phyloP scores from a whole-genome alignment of 2,329 filamentous ascomycete species.

The Penicillium sp. region DNA sequence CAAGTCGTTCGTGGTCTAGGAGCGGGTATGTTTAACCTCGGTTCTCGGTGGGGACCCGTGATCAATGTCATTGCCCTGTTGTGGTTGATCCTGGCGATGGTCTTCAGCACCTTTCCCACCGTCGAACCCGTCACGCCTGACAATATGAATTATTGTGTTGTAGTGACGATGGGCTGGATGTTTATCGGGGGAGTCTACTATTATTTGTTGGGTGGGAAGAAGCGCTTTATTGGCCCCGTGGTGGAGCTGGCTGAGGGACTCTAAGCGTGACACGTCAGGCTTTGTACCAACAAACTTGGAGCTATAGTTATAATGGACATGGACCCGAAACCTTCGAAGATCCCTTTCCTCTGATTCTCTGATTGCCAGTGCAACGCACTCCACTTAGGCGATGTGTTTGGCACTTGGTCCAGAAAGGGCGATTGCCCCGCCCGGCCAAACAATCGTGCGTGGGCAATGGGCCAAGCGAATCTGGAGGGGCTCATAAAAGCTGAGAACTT shows the following conservation, averaged over 20 bases:
- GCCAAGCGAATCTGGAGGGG: neutral
- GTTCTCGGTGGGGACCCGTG: slow-evolving; percentile 16
- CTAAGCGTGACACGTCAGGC: slow-evolving; percentile 2
- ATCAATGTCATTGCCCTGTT: slow-evolving; percentile 17
- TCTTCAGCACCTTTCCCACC: slow-evolving; percentile 26
- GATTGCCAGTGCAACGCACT: neutral
- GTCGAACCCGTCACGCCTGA: slow-evolving; percentile 21
- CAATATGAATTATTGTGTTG: slow-evolving; percentile 26
- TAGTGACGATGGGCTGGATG: slow-evolving; percentile 23
- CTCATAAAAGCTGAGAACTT: neutral
- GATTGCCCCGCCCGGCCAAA: neutral
- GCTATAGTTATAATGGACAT: neutral
- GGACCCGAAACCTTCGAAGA: neutral
- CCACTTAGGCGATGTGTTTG: neutral
- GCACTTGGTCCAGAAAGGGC: neutral
- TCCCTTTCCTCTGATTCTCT: neutral
- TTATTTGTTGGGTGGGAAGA: slow-evolving; percentile 19
- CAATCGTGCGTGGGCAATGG: neutral
- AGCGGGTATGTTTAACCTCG: slow-evolving; percentile 15
- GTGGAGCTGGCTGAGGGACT: slow-evolving; percentile 17
- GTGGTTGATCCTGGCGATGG: slow-evolving; percentile 23
- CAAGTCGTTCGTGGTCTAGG: slow-evolving; percentile 8
- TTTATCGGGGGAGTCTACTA: slow-evolving; percentile 21
- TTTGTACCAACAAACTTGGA: neutral
- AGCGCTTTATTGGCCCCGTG: slow-evolving; percentile 17